Conservation (phyloP, 2,329 filamentous ascomycete genomes). For the Ascochyta koolunga region DNA sequence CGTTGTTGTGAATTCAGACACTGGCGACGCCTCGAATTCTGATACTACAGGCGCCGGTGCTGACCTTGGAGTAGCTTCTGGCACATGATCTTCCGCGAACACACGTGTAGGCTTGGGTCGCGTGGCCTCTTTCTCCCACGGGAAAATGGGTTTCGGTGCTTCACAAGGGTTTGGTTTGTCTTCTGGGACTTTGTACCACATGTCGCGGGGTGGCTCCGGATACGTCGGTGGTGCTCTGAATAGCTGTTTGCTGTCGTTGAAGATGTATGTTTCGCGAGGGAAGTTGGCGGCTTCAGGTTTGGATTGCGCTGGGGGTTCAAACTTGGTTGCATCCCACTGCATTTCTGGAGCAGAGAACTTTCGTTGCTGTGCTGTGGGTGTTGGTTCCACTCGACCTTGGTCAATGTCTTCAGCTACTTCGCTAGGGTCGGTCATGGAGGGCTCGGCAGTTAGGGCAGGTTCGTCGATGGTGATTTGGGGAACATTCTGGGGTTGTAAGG, state of each 20-base stretch:
- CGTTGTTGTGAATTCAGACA: constrained; percentile 37
- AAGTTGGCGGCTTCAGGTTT: constrained; percentile 87
- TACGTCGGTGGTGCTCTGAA: constrained; percentile 80
- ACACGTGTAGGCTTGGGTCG: constrained; percentile 68
- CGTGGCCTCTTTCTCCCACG: constrained; percentile 78
- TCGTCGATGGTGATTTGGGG: constrained; percentile 36
- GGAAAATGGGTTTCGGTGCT: constrained; percentile 76
- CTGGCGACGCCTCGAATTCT: constrained; percentile 30
- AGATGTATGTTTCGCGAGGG: constrained; percentile 77
- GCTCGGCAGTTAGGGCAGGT: constrained; percentile 47
- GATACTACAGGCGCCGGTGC: constrained; percentile 25
- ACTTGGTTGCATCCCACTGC: constrained; percentile 67
- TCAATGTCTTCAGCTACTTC: constrained; percentile 52
- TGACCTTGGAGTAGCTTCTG: constrained; percentile 50
- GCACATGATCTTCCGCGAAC: constrained; percentile 64
- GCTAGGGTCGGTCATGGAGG: constrained; percentile 52
- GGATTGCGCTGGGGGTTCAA: constrained; percentile 65
- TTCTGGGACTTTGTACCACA: constrained; percentile 84
- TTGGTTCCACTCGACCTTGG: constrained; percentile 52
- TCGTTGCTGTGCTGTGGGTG: constrained; percentile 54
- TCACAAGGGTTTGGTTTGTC: constrained; percentile 62
- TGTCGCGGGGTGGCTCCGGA: constrained; percentile 81
- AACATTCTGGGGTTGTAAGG: constrained; percentile 25
- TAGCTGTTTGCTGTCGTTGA: constrained; percentile 76
- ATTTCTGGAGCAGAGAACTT: constrained; percentile 63